A percentile compares a stretch with the other conserved stretches of the same genome.
Evolutionary conservation across 192 early-diverging fungal species (phyloP).

Genomic region (Ambispora gerdemannii): DNA sequence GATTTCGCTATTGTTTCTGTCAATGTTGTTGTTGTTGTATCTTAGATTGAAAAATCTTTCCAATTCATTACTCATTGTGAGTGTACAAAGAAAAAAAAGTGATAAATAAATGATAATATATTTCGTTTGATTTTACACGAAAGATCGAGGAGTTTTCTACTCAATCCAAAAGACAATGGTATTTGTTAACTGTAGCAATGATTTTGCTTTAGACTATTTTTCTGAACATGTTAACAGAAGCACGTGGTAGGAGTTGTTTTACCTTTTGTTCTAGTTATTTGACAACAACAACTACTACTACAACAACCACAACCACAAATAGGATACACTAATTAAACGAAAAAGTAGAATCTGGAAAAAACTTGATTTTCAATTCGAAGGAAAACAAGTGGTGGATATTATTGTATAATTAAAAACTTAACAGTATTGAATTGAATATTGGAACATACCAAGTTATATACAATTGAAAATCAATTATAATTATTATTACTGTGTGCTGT

Average conservation of each 20-base stretch:
- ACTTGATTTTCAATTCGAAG: no score
- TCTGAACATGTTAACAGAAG: not conserved
- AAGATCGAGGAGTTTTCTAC: not conserved
- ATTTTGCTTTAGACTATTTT: not conserved
- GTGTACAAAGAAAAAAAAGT: not conserved
- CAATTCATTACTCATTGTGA: not conserved
- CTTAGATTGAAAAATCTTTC: not conserved
- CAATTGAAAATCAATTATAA: no score
- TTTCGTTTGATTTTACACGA: not conserved
- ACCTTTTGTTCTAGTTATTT: no score
- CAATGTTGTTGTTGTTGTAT: not conserved
- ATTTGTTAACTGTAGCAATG: not conserved
- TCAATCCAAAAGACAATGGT: not conserved
- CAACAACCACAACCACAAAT: no score
- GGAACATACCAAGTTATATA: no score
- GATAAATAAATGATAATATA: not conserved
- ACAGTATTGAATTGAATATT: no score
- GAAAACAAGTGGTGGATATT: no score
- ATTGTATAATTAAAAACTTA: no score
- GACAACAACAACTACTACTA: no score
- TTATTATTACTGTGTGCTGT: no score
- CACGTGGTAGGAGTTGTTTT: not conserved
- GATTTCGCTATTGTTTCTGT: not conserved
- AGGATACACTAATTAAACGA: no score
- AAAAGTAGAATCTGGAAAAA: no score